phyloP scores from a whole-genome alignment of 2,329 filamentous ascomycete species.

The Neonectria faginata region DNA sequence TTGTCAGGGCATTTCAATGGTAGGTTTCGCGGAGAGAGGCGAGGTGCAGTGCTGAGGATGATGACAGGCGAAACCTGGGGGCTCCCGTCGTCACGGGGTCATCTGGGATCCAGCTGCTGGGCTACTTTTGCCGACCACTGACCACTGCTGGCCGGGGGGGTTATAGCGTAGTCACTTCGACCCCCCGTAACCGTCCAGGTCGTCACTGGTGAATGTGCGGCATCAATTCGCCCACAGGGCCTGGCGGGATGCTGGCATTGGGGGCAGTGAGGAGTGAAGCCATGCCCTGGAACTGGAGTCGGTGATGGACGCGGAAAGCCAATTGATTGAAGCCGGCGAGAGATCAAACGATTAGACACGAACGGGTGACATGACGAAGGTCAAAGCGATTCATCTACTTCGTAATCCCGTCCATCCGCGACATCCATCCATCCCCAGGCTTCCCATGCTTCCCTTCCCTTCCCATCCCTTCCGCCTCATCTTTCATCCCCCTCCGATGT shows the following conservation, averaged over 20 bases:
- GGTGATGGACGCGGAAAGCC: constrained; percentile 14
- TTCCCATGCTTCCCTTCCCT: not conserved
- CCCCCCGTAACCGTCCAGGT: constrained; percentile 20
- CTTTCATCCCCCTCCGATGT: constrained; percentile 22
- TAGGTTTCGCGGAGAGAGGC: constrained; percentile 38
- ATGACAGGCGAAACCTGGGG: constrained; percentile 44
- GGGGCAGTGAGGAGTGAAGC: constrained; percentile 11
- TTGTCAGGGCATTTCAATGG: constrained; percentile 38
- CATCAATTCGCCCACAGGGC: constrained; percentile 21
- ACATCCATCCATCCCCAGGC: constrained; percentile 25
- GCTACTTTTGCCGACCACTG: constrained; percentile 30
- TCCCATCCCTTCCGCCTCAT: constrained; percentile 24
- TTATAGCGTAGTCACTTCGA: constrained; percentile 23
- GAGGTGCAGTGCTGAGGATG: constrained; percentile 43
- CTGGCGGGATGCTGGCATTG: constrained; percentile 11
- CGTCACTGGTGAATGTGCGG: constrained; percentile 20
- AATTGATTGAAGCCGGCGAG: constrained; percentile 24
- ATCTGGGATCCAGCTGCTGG: constrained; percentile 37
- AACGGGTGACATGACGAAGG: constrained; percentile 17
- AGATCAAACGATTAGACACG: constrained; percentile 25
- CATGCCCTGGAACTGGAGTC: constrained; percentile 11
- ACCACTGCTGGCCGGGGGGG: constrained; percentile 16
- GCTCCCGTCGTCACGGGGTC: constrained; percentile 38
- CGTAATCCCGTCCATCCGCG: constrained; percentile 16
- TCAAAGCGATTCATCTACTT: constrained; percentile 12